Percentiles rank a stretch among this genome's conserved stretches.
Evolutionary conservation across 345 rosid species (phyloP).

Genomic region (Crucihimalaya himalaica): DNA sequence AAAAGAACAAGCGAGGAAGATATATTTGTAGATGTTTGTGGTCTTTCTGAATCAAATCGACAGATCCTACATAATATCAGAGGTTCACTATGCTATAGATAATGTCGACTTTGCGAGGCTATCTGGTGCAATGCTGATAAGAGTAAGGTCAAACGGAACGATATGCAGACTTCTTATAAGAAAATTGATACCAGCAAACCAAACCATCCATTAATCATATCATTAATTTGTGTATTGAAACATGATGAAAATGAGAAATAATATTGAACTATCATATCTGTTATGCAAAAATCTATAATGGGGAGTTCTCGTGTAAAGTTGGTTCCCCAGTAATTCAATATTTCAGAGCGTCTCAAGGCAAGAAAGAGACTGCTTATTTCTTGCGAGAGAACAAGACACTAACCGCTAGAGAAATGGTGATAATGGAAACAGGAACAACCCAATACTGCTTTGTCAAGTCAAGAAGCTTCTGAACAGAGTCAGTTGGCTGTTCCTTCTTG

Average conservation of each 20-base stretch:
- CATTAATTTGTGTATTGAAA: not conserved
- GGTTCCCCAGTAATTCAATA: conserved; percentile 26
- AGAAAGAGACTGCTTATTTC: conserved; percentile 42
- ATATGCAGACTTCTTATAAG: not conserved
- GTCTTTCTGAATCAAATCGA: not conserved
- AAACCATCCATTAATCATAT: conserved; percentile 26
- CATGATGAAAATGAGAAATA: not conserved
- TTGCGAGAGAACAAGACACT: conserved; percentile 62
- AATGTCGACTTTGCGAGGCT: not conserved
- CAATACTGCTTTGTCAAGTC: conserved; percentile 67
- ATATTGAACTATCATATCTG: conserved; percentile 10
- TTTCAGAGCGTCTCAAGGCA: conserved; percentile 11
- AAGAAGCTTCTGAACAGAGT: conserved; percentile 45
- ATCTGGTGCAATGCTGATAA: not conserved
- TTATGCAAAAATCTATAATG: conserved; percentile 14
- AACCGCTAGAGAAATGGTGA: conserved; percentile 61
- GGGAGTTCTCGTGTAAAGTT: conserved; percentile 10
- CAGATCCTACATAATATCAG: not conserved
- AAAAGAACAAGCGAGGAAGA: not conserved
- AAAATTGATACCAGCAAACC: conserved; percentile 2
- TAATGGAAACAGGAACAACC: conserved; percentile 62
- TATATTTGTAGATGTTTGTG: not conserved
- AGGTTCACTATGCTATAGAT: not conserved
- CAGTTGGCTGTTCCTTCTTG: conserved; percentile 44
- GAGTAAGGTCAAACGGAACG: not conserved